Conservation (phyloP, 73 alveolate species). For the Breviolum minutum region DNA sequence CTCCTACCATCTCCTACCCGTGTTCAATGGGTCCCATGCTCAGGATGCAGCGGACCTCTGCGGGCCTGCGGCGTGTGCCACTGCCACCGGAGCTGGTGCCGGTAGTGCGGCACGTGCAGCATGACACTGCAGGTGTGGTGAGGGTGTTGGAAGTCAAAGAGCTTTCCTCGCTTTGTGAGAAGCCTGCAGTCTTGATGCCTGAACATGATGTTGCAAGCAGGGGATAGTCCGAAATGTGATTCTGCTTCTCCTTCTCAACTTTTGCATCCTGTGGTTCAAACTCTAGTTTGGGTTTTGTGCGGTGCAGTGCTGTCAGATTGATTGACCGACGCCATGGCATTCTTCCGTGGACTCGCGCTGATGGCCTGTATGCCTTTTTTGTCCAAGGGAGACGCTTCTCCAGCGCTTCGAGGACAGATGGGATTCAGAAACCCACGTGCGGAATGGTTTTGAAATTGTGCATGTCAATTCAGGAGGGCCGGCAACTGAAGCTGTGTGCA, state of each 20-base stretch:
- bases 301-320: background rate
- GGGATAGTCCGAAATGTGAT: too few relatives aligned
- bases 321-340: background rate
- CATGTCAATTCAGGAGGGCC: background rate
- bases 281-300: background rate
- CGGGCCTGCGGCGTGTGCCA: constrained; percentile 52
- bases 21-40: background rate
- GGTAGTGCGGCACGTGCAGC: constrained; percentile 56
- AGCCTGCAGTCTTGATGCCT: too few relatives aligned
- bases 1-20: background rate
- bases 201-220: too few relatives aligned
- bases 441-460: too few relatives aligned
- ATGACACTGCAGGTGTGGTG: constrained; percentile 47
- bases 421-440: too few relatives aligned
- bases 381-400: constrained; percentile 26
- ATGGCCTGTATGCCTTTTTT: background rate
- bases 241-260: too few relatives aligned
- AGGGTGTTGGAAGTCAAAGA: too few relatives aligned
- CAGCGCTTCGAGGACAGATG: background rate
- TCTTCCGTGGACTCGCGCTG: background rate
- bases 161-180: too few relatives aligned
- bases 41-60: constrained; percentile 73
- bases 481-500: constrained; percentile 11
- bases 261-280: background rate
- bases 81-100: constrained; percentile 70